These are phyloP conservation scores for Yarrowia deformans DNA, from an alignment of 805 yeast genomes.

Conservation along the genomic window DNA sequence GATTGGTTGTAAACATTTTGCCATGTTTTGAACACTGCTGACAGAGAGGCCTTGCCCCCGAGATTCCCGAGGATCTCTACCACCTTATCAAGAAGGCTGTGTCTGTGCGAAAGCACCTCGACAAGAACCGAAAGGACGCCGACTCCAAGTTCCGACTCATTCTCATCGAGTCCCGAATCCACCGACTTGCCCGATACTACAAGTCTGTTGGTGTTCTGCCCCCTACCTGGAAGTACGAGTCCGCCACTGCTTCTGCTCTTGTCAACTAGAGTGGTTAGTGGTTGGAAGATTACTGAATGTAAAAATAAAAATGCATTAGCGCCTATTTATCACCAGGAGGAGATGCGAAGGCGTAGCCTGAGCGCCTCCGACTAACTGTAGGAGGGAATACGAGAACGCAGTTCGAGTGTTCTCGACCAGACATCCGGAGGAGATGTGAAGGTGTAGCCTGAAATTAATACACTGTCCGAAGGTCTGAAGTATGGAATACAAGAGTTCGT, in stretches of 20 bases:
- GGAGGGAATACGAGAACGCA: not conserved
- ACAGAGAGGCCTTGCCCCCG: slow-evolving; percentile 84
- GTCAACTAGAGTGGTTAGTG: slow-evolving; percentile 72
- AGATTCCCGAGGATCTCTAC: slow-evolving; percentile 99
- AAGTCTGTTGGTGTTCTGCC: slow-evolving; percentile 99
- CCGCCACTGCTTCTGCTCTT: slow-evolving; percentile 99
- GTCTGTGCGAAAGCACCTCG: slow-evolving; percentile 99
- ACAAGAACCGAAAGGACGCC: slow-evolving; percentile 99
- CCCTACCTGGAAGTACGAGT: slow-evolving; percentile 99
- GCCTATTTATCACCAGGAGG: not conserved
- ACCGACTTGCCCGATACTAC: slow-evolving; percentile 99
- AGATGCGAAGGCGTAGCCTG: too few relatives aligned
- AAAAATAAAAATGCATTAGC: slow-evolving; percentile 37
- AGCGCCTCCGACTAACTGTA: too few relatives aligned
- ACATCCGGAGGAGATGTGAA: too few relatives aligned
- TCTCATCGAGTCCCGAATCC: slow-evolving; percentile 99
- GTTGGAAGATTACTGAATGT: slow-evolving; percentile 4
- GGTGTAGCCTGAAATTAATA: too few relatives aligned
- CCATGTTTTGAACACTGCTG: slow-evolving; percentile 44
- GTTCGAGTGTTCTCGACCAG: not conserved
- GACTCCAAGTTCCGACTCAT: slow-evolving; percentile 99
- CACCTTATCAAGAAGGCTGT: slow-evolving; percentile 99
- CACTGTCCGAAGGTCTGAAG: too few relatives aligned
- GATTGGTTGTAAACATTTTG: slow-evolving; percentile 18
- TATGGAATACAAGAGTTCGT: too few relatives aligned